Base-by-base conservation (phyloP, 257 asterid genomes). In the Craterostigma plantagineum region DNA sequence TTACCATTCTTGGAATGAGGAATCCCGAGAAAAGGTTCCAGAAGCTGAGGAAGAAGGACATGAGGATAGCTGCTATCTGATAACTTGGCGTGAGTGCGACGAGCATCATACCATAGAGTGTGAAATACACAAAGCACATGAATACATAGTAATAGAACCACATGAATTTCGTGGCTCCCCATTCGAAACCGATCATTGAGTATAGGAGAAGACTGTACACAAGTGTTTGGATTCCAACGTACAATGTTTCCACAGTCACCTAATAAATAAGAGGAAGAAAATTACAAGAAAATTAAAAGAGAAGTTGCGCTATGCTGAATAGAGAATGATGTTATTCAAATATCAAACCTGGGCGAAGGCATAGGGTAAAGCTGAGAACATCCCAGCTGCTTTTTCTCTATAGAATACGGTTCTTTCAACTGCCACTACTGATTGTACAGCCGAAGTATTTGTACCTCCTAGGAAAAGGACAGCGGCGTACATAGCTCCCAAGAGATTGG, bases 331-430 rank as follows among this genome's bases (percentile, higher is more conserved):
- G 16, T 3, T 14, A 12, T 43, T 16, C 11, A 11, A 1, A 11
- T 45, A 10, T 4, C 18, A 3, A 3, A 45, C 50, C 16, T 45
- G 50, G 2, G 50, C 36, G 10, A 45, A 18, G 8, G 50, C 50
- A 23, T 45, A 45, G 10, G 50, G 50, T 38, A 18, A 27, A 30
- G 50, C 50, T 9, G 50, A 45, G 13, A 18, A 45, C 50, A 45
- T 45, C 38, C 50, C 50, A 4, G 37, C 36, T 1, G 50, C 50
- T 14, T 30, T 23, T 45, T 45, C 50, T 10, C 50, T 14, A 38
- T 45, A 45, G 23, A 45, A 27, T 2, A 27, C 50, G 14, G 50
- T 45, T 45, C 50, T 45, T 45, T 45, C 50, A 38, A 45, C 23
- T 9, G 36, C 36, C 8, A 45, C 50, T 0, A 45, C 37, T 11